Percentiles rank a stretch among this genome's conserved stretches.
Conservation (phyloP, 2,329 filamentous ascomycete species). For the Monosporascus cannonballus region DNA sequence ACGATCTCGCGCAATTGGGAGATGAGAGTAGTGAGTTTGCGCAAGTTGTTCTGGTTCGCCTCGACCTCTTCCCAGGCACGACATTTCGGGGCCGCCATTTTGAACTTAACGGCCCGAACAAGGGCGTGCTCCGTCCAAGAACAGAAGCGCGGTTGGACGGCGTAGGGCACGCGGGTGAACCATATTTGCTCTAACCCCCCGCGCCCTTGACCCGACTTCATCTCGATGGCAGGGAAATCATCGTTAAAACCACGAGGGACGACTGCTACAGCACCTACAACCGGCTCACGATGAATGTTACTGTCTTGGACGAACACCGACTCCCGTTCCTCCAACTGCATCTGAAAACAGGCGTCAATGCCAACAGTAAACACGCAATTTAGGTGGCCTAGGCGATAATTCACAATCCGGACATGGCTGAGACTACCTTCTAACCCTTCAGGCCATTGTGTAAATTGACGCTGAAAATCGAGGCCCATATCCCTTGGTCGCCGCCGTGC, state of each 20-base stretch:
- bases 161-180: neutral
- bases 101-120: neutral
- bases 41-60: neutral
- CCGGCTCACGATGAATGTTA: neutral
- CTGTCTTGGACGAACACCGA: neutral
- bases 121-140: neutral
- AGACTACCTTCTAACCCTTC: neutral
- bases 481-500: neutral
- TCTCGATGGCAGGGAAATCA: neutral
- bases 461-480: neutral
- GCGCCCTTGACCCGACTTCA: neutral
- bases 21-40: neutral
- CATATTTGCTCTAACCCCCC: neutral
- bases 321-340: neutral
- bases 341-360: neutral
- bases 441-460: neutral
- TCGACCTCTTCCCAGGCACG: neutral
- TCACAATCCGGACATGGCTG: neutral
- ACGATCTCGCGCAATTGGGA: neutral
- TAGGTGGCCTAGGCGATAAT: neutral
- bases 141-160: neutral
- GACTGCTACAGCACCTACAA: neutral
- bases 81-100: neutral
- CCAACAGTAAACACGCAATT: neutral
- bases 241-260: neutral